Evolutionary conservation across 129 eudicot species (phyloP), one percentile per base, ranked within the genome.

Genomic region (Flaveria trinervia): DNA sequence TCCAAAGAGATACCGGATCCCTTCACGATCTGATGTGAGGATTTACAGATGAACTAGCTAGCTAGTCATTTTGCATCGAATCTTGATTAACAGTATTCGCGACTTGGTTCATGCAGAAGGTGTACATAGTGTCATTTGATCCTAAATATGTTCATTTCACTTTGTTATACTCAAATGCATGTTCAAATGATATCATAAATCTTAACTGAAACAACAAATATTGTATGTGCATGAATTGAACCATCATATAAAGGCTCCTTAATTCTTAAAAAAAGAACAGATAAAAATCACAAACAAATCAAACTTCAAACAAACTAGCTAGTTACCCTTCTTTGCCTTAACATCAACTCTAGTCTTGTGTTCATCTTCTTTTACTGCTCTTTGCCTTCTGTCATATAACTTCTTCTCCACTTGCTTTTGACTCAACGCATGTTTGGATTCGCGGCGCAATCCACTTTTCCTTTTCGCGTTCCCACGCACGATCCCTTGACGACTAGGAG

Each of bases 401-500:
- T 81, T 85, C 82, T 84, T 84, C 71, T 83, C 88, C 61, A 22
- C 83, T 75, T 85, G 77, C 76, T 78, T 83, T 28, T 70, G 70
- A 68, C 60, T 85, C 84, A 78, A 79, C 20, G 82, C 64, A 54
- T 41, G 52, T 62, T 83, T 84, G 13, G 74, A 62, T 66, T 64
- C 83, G 11, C 83, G 73, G 13, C 52, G 74, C 61, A 72, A 60
- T 49, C 65, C 75, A 65, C 71, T 49, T 81, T 74, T 75, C 30
- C 28, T 65, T 9, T 75, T 81, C 16, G 77, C 43, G 46, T 13
- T 83, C 75, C 77, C 82, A 76, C 68, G 23, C 25, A 73, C 10
- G 20, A 43, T 50, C 26, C 57, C 74, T 62, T 75, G 84, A 73
- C 87, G 85, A 60, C 88, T 86, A 1, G 89, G 92, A 65, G 93